Conservation (phyloP, 306 rosid species). For the Mimosa pudica region DNA sequence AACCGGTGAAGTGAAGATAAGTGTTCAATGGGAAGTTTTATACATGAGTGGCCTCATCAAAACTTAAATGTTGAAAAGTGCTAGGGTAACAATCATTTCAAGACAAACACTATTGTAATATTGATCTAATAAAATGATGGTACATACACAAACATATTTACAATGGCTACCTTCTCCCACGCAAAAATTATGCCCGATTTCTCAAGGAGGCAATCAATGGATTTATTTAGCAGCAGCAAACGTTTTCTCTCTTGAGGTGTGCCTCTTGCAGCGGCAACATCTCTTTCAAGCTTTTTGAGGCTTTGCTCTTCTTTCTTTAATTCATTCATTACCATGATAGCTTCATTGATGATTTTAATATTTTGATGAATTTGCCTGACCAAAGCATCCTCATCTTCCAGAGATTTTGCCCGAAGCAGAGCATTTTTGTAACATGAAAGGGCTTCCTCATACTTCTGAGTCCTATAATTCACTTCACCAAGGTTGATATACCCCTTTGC, state of each 20-base stretch:
- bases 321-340: slow-evolving; percentile 54
- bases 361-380: slow-evolving; percentile 61
- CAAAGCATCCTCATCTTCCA: slow-evolving; percentile 87
- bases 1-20: background rate
- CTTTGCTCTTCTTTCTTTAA: slow-evolving; percentile 70
- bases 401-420: slow-evolving; percentile 54
- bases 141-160: slow-evolving; percentile 13
- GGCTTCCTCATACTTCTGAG: slow-evolving; percentile 75
- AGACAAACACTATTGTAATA: background rate
- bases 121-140: slow-evolving; percentile 6
- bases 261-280: slow-evolving; percentile 57
- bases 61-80: background rate
- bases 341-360: slow-evolving; percentile 54
- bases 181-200: slow-evolving; percentile 58
- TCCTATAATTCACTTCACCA: slow-evolving; percentile 74
- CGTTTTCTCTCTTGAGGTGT: slow-evolving; percentile 62
- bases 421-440: slow-evolving; percentile 61
- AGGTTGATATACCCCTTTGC: slow-evolving; percentile 88
- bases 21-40: background rate
- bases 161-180: slow-evolving; percentile 68
- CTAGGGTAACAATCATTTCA: slow-evolving; percentile 1
- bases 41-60: slow-evolving; percentile 22
- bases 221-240: slow-evolving; percentile 50
- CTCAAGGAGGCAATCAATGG: slow-evolving; percentile 69
- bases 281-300: slow-evolving; percentile 73